Evolutionary conservation across 257 asterid species (phyloP).

Genomic region (Cinchona pubescens): DNA sequence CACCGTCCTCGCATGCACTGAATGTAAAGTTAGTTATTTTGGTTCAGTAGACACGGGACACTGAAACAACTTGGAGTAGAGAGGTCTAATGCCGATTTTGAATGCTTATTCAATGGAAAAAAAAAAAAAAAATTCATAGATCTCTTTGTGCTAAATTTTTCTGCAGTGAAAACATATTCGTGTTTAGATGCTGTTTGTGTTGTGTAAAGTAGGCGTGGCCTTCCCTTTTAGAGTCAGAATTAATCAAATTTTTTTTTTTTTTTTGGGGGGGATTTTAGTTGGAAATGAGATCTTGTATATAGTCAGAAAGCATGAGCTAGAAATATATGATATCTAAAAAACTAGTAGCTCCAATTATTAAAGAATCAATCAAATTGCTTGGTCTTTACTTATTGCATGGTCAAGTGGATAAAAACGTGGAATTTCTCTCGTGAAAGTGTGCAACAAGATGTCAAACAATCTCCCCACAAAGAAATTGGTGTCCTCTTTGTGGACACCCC

Average conservation of each 20-base stretch:
- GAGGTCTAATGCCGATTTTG: not conserved
- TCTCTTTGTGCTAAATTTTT: not conserved
- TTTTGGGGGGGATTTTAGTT: no score
- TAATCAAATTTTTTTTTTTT: no score
- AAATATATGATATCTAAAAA: not conserved
- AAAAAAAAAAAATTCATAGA: no score
- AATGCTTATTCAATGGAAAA: not conserved
- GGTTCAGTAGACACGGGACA: no score
- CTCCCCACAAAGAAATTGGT: constrained; percentile 6
- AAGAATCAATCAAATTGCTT: constrained; percentile 25
- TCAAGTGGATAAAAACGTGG: constrained; percentile 1
- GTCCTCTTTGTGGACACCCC: constrained; percentile 24
- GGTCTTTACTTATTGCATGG: constrained; percentile 12
- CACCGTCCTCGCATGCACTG: no score
- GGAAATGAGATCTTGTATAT: not conserved
- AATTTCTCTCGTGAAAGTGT: not conserved
- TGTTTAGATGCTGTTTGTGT: not conserved
- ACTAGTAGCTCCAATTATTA: constrained; percentile 11
- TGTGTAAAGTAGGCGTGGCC: not conserved
- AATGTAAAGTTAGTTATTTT: no score
- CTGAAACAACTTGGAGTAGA: no score
- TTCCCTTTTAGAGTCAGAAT: not conserved
- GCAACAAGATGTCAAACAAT: not conserved
- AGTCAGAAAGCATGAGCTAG: not conserved
- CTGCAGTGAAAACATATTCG: not conserved